phyloP scores from a whole-genome alignment of 78 protist genomes.

The Dictyostelium discoideum region DNA sequence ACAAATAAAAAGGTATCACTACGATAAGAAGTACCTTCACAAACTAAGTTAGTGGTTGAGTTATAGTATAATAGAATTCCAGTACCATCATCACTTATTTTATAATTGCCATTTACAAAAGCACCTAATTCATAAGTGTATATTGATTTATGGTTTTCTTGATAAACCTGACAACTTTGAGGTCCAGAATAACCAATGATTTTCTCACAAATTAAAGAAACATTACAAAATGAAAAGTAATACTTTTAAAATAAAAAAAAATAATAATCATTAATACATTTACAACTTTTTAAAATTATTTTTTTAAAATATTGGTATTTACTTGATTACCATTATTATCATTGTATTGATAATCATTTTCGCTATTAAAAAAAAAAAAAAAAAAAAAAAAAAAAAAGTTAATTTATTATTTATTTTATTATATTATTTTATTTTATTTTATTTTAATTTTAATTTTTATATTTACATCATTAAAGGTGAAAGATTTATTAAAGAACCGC shows the following conservation, averaged over 20 bases:
- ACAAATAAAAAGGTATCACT: conserved; percentile 5
- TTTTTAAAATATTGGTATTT: neutral
- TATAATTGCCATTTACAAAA: neutral
- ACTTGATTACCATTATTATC: neutral
- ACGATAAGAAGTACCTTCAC: neutral
- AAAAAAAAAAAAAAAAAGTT: no score
- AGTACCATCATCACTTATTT: neutral
- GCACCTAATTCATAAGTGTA: neutral
- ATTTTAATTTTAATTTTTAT: neutral
- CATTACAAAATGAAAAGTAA: neutral
- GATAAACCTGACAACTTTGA: neutral
- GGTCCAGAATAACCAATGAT: neutral
- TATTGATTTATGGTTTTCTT: neutral
- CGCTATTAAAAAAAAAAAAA: neutral
- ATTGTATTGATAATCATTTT: neutral
- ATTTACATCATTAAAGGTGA: neutral
- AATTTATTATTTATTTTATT: neutral
- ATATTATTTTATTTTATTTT: neutral
- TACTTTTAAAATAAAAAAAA: neutral
- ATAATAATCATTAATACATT: neutral
- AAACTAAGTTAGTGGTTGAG: neutral
- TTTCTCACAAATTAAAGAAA: neutral
- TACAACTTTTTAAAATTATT: neutral
- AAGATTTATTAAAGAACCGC: neutral
- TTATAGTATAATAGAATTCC: neutral